Evolutionary conservation across 306 rosid species (phyloP), one percentile per base, ranked within the genome.

Genomic region (Quillaja saponaria): DNA sequence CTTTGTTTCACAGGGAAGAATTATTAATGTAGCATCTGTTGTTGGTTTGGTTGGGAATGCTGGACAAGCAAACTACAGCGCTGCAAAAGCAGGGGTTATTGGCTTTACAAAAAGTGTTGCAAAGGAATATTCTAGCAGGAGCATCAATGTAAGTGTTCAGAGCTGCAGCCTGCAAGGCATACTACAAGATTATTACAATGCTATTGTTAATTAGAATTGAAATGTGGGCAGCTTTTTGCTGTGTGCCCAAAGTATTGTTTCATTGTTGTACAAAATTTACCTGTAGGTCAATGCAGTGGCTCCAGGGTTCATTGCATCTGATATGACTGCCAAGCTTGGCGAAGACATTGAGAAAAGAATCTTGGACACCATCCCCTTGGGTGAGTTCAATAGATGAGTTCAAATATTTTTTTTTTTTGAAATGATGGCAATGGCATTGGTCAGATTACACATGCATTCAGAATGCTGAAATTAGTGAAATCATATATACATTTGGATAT

Each of bases 221-320:
- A n/a, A n/a, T n/a, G n/a, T n/a, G n/a, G n/a, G n/a, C n/a, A n/a
- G n/a, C n/a, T n/a, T n/a, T n/a, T n/a, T n/a, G n/a, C n/a, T n/a
- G n/a, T n/a, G n/a, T n/a, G n/a, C n/a, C n/a, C n/a, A n/a, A n/a
- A n/a, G n/a, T n/a, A n/a, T n/a, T n/a, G n/a, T n/a, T n/a, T n/a
- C n/a, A n/a, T n/a, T n/a, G n/a, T n/a, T n/a, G n/a, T n/a, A n/a
- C n/a, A n/a, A n/a, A n/a, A n/a, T n/a, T n/a, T n/a, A n/a, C n/a
- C n/a, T n/a, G n/a, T n/a, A 92, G 98, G 98, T 92, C 58, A 92
- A 92, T 72, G 98, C 98, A 34, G 77, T 92, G 76, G 98, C 98
- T 49, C 98, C 98, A 5, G 98, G 96, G 46, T 92, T 88, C 61
- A 88, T 92, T 81, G 88, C 98, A 55, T 88, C 98, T 6, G 98